Evolutionary conservation across 345 rosid genomes (phyloP).

Genomic region (Populus euphratica): DNA sequence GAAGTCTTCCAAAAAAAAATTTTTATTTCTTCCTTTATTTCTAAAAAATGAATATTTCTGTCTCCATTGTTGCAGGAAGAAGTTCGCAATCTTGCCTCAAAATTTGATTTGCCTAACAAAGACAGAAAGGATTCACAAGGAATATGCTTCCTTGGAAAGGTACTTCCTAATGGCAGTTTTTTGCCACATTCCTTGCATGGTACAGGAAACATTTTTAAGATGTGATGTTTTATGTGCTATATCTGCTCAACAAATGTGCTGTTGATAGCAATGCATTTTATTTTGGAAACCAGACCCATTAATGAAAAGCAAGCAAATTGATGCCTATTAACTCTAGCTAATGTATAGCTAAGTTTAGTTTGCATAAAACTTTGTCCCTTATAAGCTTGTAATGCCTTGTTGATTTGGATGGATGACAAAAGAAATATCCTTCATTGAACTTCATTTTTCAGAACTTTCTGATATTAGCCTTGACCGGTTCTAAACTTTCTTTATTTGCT

Average conservation of each 20-base stretch:
- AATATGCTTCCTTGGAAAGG: conserved; percentile 96
- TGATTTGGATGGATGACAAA: neutral
- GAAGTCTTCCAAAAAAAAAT: neutral
- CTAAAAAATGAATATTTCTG: neutral
- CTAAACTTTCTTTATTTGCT: neutral
- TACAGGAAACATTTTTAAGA: neutral
- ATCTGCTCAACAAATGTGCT: neutral
- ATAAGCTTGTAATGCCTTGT: neutral
- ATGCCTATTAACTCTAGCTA: neutral
- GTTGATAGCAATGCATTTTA: neutral
- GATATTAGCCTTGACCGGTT: too few relatives aligned
- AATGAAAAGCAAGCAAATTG: neutral
- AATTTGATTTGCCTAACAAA: conserved; percentile 76
- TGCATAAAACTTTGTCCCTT: neutral
- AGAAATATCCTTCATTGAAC: too few relatives aligned
- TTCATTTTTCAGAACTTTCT: too few relatives aligned
- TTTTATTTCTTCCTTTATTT: neutral
- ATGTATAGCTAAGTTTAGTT: neutral
- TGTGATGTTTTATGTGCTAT: neutral
- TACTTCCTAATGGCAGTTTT: conserved; percentile 17
- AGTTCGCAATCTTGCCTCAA: conserved; percentile 70
- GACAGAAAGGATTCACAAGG: conserved; percentile 94
- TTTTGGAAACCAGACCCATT: neutral
- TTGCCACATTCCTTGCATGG: neutral
- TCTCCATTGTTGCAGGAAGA: conserved; percentile 49